Evolutionary conservation across 2,329 filamentous ascomycete species (phyloP).

Genomic region (Colletotrichum acutatum): DNA sequence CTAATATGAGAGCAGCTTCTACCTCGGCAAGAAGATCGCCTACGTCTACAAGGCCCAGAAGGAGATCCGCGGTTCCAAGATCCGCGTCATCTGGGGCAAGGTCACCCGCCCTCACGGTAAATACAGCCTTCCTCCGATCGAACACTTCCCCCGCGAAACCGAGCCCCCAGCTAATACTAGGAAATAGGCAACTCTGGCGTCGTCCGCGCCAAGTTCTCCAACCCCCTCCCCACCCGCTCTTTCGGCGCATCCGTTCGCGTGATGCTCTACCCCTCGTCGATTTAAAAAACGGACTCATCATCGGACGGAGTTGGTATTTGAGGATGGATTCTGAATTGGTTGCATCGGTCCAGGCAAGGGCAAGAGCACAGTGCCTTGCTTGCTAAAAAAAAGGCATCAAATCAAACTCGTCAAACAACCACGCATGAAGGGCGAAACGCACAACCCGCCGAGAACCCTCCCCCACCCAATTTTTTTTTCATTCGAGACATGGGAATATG

Average conservation of each 20-base stretch:
- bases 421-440: conserved; percentile 35
- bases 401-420: conserved; percentile 60
- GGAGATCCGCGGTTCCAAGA: conserved; percentile 97
- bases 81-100: conserved; percentile 99
- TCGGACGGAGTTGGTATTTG: conserved; percentile 71
- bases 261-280: conserved; percentile 98
- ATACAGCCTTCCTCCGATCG: conserved; percentile 41
- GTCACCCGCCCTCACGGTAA: conserved; percentile 94
- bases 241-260: conserved; percentile 96
- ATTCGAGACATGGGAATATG: conserved; percentile 33
- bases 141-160: conserved; percentile 7
- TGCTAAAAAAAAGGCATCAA: conserved; percentile 58
- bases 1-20: conserved; percentile 72
- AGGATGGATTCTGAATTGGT: conserved; percentile 71
- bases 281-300: conserved; percentile 72
- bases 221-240: conserved; percentile 94
- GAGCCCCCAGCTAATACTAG: conserved; percentile 12
- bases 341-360: conserved; percentile 69
- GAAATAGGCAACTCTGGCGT: conserved; percentile 91
- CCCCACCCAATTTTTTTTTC: conserved; percentile 34
- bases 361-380: conserved; percentile 62
- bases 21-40: conserved; percentile 98
- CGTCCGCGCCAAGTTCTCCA: conserved; percentile 96
- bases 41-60: conserved; percentile 97
- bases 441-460: conserved; percentile 35